Evolutionary conservation across 139 green algal species (phyloP).

Genomic region (Nannochloris sp.): DNA sequence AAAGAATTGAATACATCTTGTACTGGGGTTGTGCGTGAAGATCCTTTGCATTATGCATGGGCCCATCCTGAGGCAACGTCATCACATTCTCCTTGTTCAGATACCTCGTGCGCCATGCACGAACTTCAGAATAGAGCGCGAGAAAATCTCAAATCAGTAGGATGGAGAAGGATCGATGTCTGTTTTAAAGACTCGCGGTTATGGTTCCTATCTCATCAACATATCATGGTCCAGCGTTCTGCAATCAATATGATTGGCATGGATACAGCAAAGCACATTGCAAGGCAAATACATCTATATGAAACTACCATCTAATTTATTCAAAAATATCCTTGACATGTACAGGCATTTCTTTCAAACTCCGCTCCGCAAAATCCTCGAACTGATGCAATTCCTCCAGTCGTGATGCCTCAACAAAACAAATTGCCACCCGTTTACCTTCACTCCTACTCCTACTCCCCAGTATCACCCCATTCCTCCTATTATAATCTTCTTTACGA

Average conservation of each 20-base stretch:
- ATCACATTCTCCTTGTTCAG: not conserved
- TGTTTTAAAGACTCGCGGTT: slow-evolving; percentile 39
- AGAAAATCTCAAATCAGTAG: slow-evolving; percentile 43
- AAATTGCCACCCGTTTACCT: slow-evolving; percentile 13
- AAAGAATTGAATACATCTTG: not conserved
- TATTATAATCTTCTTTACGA: slow-evolving; percentile 21
- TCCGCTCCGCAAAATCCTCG: slow-evolving; percentile 17
- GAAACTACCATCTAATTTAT: not conserved
- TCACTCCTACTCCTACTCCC: slow-evolving; percentile 13
- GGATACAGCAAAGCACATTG: slow-evolving; percentile 35
- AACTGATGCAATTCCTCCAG: slow-evolving; percentile 20
- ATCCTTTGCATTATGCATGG: slow-evolving; percentile 32
- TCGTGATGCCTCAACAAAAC: slow-evolving; percentile 17
- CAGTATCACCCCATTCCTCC: slow-evolving; percentile 14
- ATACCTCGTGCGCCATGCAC: not conserved
- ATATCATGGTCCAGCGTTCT: slow-evolving; percentile 51
- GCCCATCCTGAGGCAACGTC: not conserved
- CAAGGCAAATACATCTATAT: not conserved
- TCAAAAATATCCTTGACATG: slow-evolving; percentile 26
- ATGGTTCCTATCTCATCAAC: slow-evolving; percentile 29
- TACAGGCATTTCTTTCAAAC: slow-evolving; percentile 24
- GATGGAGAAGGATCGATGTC: slow-evolving; percentile 70
- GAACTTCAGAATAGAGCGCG: slow-evolving; percentile 32
- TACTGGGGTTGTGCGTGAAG: slow-evolving; percentile 51
- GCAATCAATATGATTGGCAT: slow-evolving; percentile 60